A percentile compares a stretch with the other conserved stretches of the same genome.
Evolutionary conservation across 768 basidiomycete species (phyloP).

Genomic region (Flagelloscypha sp.): DNA sequence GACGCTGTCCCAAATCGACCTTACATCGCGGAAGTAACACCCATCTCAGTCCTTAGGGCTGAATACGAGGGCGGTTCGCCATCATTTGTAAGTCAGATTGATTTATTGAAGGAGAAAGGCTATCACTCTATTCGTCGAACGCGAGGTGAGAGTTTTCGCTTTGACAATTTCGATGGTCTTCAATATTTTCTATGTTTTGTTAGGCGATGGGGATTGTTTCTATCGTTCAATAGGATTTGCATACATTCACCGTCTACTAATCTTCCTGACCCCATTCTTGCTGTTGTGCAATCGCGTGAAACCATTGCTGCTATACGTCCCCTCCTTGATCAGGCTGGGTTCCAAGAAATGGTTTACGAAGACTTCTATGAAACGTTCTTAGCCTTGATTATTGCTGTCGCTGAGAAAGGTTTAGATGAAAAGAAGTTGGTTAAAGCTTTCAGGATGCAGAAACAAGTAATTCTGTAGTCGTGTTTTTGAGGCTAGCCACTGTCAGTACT

Average conservation of each 20-base stretch:
- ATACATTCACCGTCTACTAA: slow-evolving; percentile 66
- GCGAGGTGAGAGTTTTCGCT: slow-evolving; percentile 44
- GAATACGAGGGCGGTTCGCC: slow-evolving; percentile 60
- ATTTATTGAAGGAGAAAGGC: slow-evolving; percentile 55
- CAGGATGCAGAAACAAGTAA: no score
- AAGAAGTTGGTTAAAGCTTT: no score
- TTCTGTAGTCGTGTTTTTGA: slow-evolving; percentile 70
- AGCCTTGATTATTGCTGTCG: slow-evolving; percentile 38
- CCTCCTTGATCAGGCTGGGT: slow-evolving; percentile 48
- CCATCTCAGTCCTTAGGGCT: slow-evolving; percentile 45
- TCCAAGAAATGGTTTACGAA: slow-evolving; percentile 61
- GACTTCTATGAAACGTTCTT: slow-evolving; percentile 67
- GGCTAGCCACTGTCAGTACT: slow-evolving; percentile 55
- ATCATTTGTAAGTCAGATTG: slow-evolving; percentile 66
- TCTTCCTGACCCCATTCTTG: slow-evolving; percentile 32
- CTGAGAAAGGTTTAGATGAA: slow-evolving; percentile 27
- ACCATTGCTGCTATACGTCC: slow-evolving; percentile 40
- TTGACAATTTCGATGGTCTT: no score
- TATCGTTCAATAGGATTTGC: slow-evolving; percentile 58
- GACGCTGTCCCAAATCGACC: slow-evolving; percentile 35
- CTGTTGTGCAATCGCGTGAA: slow-evolving; percentile 42
- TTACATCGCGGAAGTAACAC: slow-evolving; percentile 45
- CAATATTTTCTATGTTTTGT: background rate
- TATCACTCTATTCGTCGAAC: slow-evolving; percentile 62
- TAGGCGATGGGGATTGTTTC: slow-evolving; percentile 88